Evolutionary conservation across 2,329 filamentous ascomycete genomes (phyloP).

Genomic region (Pseudomassariella vexata): DNA sequence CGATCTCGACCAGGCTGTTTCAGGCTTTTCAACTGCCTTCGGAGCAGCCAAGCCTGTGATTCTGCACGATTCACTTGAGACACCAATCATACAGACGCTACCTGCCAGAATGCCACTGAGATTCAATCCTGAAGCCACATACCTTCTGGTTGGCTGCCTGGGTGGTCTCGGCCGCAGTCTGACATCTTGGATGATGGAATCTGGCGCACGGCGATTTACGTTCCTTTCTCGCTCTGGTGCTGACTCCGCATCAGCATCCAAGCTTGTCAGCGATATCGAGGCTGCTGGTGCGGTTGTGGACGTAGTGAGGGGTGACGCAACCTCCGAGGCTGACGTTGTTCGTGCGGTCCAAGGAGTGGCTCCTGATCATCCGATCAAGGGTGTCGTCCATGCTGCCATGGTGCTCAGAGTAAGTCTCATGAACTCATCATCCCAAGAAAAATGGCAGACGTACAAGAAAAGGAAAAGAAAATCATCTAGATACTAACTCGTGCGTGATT

Average conservation of each 20-base stretch:
- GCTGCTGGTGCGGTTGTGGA: constrained; percentile 7
- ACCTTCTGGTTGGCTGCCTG: constrained; percentile 29
- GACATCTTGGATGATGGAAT: constrained; percentile 25
- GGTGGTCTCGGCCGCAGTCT: constrained; percentile 29
- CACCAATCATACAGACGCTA: constrained; percentile 1
- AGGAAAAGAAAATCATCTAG: too few species aligned
- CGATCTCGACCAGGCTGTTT: constrained; percentile 11
- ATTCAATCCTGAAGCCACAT: constrained; percentile 15
- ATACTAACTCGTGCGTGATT: too few species aligned
- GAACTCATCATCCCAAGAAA: neutral
- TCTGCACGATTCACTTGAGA: constrained; percentile 15
- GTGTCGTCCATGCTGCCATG: constrained; percentile 21
- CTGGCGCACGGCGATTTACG: constrained; percentile 23
- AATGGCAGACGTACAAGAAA: neutral
- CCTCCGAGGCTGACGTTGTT: constrained; percentile 5
- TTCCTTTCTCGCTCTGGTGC: constrained; percentile 27
- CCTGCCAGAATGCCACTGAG: neutral
- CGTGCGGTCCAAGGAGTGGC: constrained; percentile 7
- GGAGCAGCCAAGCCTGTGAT: constrained; percentile 6
- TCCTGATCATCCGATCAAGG: constrained; percentile 11
- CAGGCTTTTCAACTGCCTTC: constrained; percentile 11
- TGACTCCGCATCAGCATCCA: constrained; percentile 17
- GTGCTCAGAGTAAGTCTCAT: constrained; percentile 13
- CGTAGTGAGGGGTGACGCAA: constrained; percentile 10
- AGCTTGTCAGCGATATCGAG: constrained; percentile 9